phyloP scores from a whole-genome alignment of 345 rosid species.

The Populus euphratica region DNA sequence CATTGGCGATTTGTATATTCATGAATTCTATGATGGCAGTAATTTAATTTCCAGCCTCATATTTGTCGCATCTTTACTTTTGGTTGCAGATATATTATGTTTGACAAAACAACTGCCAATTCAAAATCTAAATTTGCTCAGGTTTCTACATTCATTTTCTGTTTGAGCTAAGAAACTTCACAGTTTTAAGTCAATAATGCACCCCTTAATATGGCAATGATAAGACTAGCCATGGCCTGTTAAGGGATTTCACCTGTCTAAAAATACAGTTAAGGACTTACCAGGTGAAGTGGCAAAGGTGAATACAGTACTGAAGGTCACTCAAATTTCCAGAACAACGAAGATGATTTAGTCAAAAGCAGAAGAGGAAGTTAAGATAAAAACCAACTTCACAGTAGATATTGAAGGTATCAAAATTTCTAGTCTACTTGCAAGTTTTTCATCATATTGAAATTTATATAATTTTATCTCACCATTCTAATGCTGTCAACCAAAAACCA shows the following conservation, averaged over 20 bases:
- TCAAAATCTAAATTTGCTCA: background rate
- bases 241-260: too few species aligned
- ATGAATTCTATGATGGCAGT: too few species aligned
- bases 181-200: background rate
- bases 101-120: background rate
- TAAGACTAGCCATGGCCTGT: background rate
- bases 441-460: background rate
- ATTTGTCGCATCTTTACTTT: background rate
- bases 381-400: too few species aligned
- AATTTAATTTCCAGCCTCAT: background rate
- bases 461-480: background rate
- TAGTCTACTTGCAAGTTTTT: background rate
- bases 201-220: background rate
- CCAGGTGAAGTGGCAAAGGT: too few species aligned
- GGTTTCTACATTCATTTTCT: background rate
- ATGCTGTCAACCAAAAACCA: background rate
- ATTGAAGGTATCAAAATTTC: too few species aligned
- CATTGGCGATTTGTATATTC: too few species aligned
- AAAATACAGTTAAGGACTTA: too few species aligned
- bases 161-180: background rate
- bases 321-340: too few species aligned
- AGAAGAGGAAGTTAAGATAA: background rate
- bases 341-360: background rate
- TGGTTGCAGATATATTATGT: background rate
- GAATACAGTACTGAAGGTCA: too few species aligned